These are phyloP conservation scores for Fusarium fracticaudum DNA, from an alignment of 2,329 filamentous ascomycete species.

Conservation along the genomic window DNA sequence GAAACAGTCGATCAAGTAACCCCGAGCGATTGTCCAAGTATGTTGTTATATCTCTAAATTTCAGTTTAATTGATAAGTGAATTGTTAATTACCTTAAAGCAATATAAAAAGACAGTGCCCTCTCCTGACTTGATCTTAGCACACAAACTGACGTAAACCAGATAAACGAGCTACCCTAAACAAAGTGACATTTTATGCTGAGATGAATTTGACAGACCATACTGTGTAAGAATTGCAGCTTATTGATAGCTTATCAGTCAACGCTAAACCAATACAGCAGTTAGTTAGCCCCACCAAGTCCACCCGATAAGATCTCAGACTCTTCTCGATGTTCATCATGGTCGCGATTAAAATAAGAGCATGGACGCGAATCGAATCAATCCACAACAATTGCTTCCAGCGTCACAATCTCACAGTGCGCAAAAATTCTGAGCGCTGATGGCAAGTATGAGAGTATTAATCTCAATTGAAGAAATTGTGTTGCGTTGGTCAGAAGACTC, in stretches of 20 bases:
- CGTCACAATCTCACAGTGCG: no score
- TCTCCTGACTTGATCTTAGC: fast-evolving
- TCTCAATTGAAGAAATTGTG: no score
- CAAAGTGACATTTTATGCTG: fast-evolving
- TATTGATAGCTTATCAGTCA: neutral
- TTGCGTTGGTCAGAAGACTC: no score
- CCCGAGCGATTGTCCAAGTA: no score
- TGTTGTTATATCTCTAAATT: fast-evolving
- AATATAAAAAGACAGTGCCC: fast-evolving
- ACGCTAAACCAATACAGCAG: no score
- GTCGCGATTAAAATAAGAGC: no score
- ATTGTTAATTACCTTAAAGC: fast-evolving
- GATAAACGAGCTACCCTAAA: no score
- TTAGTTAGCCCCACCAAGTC: neutral
- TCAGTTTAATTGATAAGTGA: fast-evolving
- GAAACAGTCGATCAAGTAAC: fast-evolving
- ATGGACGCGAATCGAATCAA: neutral
- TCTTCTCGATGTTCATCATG: neutral
- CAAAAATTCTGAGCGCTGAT: neutral
- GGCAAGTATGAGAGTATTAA: no score
- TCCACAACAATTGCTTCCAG: neutral
- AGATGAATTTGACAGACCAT: no score
- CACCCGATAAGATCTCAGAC: neutral
- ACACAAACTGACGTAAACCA: fast-evolving
- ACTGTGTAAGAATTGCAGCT: neutral